Evolutionary conservation across 441 rosid species (phyloP), one percentile per base, ranked within the genome.

Genomic region (Brassica hybrid): DNA sequence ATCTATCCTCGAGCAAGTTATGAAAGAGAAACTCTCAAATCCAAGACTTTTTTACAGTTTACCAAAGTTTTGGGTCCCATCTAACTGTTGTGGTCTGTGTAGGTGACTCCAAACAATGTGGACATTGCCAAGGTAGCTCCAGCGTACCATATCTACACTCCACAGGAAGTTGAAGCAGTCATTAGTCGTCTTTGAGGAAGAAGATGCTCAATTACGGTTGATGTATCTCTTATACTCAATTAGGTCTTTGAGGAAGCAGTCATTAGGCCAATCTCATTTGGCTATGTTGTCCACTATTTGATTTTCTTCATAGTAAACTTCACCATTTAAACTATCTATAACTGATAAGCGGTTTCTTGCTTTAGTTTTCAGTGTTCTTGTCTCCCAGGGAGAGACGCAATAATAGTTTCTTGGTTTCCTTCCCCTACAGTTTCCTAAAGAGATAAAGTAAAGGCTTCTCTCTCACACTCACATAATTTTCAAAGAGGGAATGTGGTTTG

Each of bases 71-170:
- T 3, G 13, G 12, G 13, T 62, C 25, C n/a, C n/a, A 41, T 67
- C 70, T 73, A 3, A 13, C 63, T 19, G 21, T 43, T 54, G 1
- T 68, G 43, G 32, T 34, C 38, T 9, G 73, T 10, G 54, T 85
- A 96, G 99, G 99, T 96, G 74, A 94, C 97, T 18, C 98, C 98
- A 2, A 94, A 88, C 74, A 96, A 96, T 69, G 99, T 96, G 72
- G 99, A 96, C 76, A 96, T 96, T 14, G 99, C 98, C 1, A 89
- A 81, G 81, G 99, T 96, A 30, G 86, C 97, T 74, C 97, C 97
- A 54, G 84, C 86, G 0, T 96, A 93, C 84, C 98, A 96, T 86
- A 86, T 96, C 13, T 96, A 96, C 85, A 88, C 94, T 14, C 99
- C 99, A 32, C 71, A 93, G 3, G 99, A 96, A 85, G 99, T 96